Conservation (phyloP, 1,284 basidiomycete genomes). For the Mycosarcoma mackinlayi region DNA sequence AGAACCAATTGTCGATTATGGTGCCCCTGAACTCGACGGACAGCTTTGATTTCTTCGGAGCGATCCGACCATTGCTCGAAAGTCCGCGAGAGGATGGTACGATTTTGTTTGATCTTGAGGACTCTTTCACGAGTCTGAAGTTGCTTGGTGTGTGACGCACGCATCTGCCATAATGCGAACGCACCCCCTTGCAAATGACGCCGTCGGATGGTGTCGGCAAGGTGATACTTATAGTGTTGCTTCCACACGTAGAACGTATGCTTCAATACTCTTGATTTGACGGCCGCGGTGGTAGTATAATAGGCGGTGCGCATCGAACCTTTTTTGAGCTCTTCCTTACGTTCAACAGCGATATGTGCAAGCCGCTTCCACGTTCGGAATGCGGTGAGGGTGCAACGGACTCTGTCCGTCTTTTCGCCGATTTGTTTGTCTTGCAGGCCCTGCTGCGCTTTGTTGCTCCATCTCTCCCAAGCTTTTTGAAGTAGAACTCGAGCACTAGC, state of each 20-base stretch:
- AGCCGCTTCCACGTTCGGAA: constrained; percentile 43
- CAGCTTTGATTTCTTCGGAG: constrained; percentile 7
- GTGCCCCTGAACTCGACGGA: constrained; percentile 20
- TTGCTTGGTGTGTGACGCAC: constrained; percentile 13
- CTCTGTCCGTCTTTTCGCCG: constrained; percentile 36
- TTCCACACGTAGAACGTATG: constrained; percentile 29
- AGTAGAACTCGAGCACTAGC: constrained; percentile 27
- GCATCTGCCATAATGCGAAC: constrained; percentile 50
- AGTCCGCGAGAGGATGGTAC: constrained; percentile 4
- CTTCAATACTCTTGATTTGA: constrained; percentile 13
- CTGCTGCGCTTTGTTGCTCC: constrained; percentile 7
- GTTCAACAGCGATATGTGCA: constrained; percentile 5
- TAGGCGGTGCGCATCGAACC: constrained; percentile 40
- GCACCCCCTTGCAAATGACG: constrained; percentile 45
- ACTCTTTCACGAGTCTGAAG: constrained; percentile 22
- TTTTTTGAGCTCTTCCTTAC: constrained; percentile 38
- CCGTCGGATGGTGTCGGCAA: constrained; percentile 29
- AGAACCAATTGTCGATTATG: constrained; percentile 16
- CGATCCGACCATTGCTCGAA: constrained; percentile 31
- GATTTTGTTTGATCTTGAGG: constrained; percentile 8
- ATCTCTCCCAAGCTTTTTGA: constrained; percentile 32
- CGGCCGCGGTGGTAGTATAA: constrained; percentile 10
- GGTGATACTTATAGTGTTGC: neutral
- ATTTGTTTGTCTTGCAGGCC: constrained; percentile 1
- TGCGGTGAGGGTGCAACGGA: constrained; percentile 45